A percentile compares a stretch with the other conserved stretches of the same genome.
These are phyloP conservation scores for Xylariomycetidae sp. DNA, from an alignment of 2,329 filamentous ascomycete genomes.

Conservation along the genomic window DNA sequence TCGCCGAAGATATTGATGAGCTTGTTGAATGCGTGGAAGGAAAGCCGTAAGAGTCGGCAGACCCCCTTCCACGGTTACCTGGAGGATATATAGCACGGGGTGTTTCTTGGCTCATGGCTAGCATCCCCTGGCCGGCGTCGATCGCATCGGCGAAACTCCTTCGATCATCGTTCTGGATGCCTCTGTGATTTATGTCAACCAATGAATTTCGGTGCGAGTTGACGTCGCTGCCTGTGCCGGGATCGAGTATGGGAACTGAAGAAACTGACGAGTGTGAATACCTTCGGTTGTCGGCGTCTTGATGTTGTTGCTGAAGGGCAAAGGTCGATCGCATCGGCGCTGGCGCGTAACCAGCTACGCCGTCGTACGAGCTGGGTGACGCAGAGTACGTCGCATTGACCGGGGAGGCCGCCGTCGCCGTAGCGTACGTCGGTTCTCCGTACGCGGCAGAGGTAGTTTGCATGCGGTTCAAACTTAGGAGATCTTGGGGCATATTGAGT, in stretches of 20 bases:
- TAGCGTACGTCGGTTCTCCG: slow-evolving; percentile 64
- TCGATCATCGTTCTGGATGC: slow-evolving; percentile 53
- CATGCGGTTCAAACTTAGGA: slow-evolving; percentile 64
- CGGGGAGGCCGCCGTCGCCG: slow-evolving; percentile 61
- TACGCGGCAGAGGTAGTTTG: slow-evolving; percentile 61
- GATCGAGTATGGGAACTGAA: slow-evolving; percentile 45
- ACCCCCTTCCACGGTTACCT: slow-evolving; percentile 59
- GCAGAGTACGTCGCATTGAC: slow-evolving; percentile 62
- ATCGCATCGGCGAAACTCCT: slow-evolving; percentile 81
- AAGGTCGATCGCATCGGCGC: slow-evolving; percentile 58
- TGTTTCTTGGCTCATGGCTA: slow-evolving; percentile 93
- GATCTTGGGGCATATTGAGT: slow-evolving; percentile 70
- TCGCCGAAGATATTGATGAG: slow-evolving; percentile 84
- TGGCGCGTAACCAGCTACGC: slow-evolving; percentile 65
- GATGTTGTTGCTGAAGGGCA: slow-evolving; percentile 52
- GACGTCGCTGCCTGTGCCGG: too few species aligned
- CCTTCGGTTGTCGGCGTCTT: slow-evolving; percentile 57
- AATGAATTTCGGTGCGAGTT: slow-evolving; percentile 57
- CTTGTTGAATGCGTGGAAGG: slow-evolving; percentile 78
- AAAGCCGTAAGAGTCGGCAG: slow-evolving; percentile 86
- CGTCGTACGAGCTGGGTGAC: slow-evolving; percentile 67
- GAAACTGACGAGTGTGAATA: slow-evolving; percentile 81
- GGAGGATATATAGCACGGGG: slow-evolving; percentile 84
- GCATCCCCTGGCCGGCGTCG: slow-evolving; percentile 90
- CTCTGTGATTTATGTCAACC: slow-evolving; percentile 61